phyloP scores from a whole-genome alignment of 2,329 filamentous ascomycete species.

The Alternaria novae-zelandiae region DNA sequence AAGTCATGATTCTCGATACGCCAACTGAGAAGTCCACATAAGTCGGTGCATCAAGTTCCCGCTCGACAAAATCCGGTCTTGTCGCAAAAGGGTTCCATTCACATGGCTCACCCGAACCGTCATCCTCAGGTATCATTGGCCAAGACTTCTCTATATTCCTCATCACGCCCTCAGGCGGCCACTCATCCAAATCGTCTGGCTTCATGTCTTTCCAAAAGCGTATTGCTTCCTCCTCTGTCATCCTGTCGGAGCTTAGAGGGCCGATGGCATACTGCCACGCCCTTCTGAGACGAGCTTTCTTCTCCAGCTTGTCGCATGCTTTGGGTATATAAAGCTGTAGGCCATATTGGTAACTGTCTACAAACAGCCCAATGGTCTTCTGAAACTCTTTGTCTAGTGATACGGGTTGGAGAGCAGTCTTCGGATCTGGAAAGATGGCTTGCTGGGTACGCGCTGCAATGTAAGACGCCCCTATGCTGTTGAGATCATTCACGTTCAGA shows the following conservation, averaged over 20 bases:
- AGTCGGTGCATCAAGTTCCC: constrained; percentile 19
- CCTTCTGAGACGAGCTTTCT: constrained; percentile 15
- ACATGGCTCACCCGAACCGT: constrained; percentile 16
- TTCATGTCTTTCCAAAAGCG: constrained; percentile 32
- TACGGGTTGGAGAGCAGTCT: constrained; percentile 21
- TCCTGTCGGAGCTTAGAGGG: constrained; percentile 30
- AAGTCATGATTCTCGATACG: background rate
- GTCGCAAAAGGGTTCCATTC: constrained; percentile 37
- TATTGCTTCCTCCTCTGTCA: constrained; percentile 37
- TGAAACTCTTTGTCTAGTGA: constrained; percentile 29
- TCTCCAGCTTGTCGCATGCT: constrained; percentile 10
- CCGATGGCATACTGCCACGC: constrained; percentile 41
- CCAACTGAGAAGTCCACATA: constrained; percentile 33
- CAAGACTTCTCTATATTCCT: constrained; percentile 3
- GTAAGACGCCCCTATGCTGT: constrained; percentile 28
- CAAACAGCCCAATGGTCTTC: constrained; percentile 39
- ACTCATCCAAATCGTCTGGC: background rate
- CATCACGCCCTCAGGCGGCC: background rate
- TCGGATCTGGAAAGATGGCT: constrained; percentile 28
- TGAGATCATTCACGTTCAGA: constrained; percentile 8
- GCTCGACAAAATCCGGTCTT: constrained; percentile 11
- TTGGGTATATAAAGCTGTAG: constrained; percentile 32
- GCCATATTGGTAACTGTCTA: constrained; percentile 43
- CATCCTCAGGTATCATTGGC: constrained; percentile 24
- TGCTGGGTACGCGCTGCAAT: constrained; percentile 27